Conservation (phyloP, 192 early-diverging fungal species). For the Borealophlyctis nickersoniae region DNA sequence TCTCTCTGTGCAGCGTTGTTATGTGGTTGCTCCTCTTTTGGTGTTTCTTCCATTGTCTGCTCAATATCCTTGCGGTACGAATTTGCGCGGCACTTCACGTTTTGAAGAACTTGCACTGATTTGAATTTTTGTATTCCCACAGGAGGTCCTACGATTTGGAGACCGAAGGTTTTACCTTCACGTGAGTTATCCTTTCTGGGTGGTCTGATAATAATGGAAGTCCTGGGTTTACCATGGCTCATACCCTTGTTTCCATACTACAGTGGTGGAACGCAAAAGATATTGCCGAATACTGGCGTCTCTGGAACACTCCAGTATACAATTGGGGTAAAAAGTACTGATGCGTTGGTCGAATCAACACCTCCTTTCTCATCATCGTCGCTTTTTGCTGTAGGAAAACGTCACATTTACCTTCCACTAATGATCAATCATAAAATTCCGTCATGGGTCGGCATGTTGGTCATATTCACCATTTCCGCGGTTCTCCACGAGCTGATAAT, state of each 20-base stretch:
- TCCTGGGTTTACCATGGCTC: too few species aligned
- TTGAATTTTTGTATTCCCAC: background rate
- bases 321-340: constrained; percentile 27
- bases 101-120: constrained; percentile 9
- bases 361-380: constrained; percentile 52
- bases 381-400: constrained; percentile 43
- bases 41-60: constrained; percentile 72
- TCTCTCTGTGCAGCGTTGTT: constrained; percentile 64
- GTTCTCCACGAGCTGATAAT: constrained; percentile 83
- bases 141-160: constrained; percentile 70
- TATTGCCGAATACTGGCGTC: constrained; percentile 78
- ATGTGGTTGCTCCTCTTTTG: constrained; percentile 94
- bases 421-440: constrained; percentile 59
- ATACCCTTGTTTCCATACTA: too few species aligned
- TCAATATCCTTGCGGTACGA: constrained; percentile 76
- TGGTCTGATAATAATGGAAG: background rate
- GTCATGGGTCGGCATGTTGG: constrained; percentile 53
- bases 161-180: constrained; percentile 76
- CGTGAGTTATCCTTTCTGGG: constrained; percentile 8
- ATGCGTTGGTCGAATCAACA: constrained; percentile 29
- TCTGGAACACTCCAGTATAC: constrained; percentile 86
- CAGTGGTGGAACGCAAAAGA: constrained; percentile 84
- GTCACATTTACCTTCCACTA: constrained; percentile 82
- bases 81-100: background rate
- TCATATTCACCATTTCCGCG: constrained; percentile 81